A percentile compares a stretch with the other conserved stretches of the same genome.
These are phyloP conservation scores for Podospora sp. DNA, from an alignment of 495 filamentous ascomycete species.

Conservation along the genomic window DNA sequence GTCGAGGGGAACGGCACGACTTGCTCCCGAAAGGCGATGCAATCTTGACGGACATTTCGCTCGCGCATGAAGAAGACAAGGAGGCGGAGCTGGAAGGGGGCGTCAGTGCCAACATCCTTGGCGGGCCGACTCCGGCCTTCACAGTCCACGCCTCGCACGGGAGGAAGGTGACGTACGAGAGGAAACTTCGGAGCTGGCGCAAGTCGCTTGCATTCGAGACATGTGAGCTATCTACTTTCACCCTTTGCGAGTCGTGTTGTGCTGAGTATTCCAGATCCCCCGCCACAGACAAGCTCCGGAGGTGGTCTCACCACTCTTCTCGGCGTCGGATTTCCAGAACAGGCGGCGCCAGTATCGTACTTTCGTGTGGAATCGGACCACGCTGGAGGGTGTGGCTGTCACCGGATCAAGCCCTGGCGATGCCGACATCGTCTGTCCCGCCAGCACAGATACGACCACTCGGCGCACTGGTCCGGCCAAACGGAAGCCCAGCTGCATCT, in stretches of 20 bases:
- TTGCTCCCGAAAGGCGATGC: slow-evolving; percentile 26
- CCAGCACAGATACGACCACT: slow-evolving; percentile 23
- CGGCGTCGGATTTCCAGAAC: background rate
- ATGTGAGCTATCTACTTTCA: slow-evolving; percentile 10
- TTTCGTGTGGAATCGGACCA: slow-evolving; percentile 25
- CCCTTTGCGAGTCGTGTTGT: background rate
- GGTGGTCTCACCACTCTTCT: slow-evolving; percentile 12
- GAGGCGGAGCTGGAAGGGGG: slow-evolving; percentile 18
- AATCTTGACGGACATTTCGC: slow-evolving; percentile 20
- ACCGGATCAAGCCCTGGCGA: slow-evolving; percentile 2
- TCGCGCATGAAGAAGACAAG: slow-evolving; percentile 21
- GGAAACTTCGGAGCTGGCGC: slow-evolving; percentile 29
- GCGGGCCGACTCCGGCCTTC: slow-evolving; percentile 20
- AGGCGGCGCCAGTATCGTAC: background rate
- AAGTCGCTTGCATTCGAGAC: slow-evolving; percentile 29
- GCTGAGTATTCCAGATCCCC: slow-evolving; percentile 20
- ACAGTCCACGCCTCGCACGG: slow-evolving; percentile 28
- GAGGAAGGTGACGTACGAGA: slow-evolving; percentile 30
- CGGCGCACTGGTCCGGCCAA: slow-evolving; percentile 30
- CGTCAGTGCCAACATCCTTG: slow-evolving; percentile 5
- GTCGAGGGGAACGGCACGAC: slow-evolving; percentile 27
- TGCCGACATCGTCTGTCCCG: slow-evolving; percentile 19
- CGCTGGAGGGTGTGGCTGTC: slow-evolving; percentile 21
- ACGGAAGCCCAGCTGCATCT: slow-evolving; percentile 32
- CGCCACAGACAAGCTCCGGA: background rate